These are phyloP conservation scores for Dryadomyces sulphureus DNA, from an alignment of 2,329 filamentous ascomycete genomes.

Conservation along the genomic window DNA sequence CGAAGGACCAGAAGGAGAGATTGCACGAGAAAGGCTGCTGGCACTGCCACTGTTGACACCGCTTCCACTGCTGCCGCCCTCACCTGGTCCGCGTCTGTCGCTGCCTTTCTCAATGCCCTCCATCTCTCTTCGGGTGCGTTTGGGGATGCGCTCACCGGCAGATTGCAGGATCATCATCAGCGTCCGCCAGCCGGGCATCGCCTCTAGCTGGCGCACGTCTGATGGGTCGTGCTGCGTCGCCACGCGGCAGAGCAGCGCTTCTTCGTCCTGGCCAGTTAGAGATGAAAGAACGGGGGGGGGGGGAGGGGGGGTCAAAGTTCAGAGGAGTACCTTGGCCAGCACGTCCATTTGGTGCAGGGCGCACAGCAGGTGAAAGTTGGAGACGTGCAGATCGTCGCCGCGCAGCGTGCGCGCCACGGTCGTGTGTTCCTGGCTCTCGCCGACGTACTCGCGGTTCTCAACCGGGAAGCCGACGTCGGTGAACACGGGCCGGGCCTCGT, in stretches of 20 bases:
- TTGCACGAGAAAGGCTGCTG: neutral
- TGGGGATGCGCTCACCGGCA: slow-evolving; percentile 91
- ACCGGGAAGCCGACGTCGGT: slow-evolving; percentile 65
- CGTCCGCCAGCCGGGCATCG: slow-evolving; percentile 86
- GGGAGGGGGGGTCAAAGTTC: neutral
- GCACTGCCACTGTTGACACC: neutral
- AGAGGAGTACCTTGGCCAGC: slow-evolving; percentile 55
- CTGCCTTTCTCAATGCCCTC: slow-evolving; percentile 6
- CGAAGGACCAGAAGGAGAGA: neutral
- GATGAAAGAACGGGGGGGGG: neutral
- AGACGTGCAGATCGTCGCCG: slow-evolving; percentile 51
- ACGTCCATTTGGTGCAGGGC: slow-evolving; percentile 72
- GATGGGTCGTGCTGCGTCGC: slow-evolving; percentile 68
- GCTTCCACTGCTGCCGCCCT: neutral
- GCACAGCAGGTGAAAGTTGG: slow-evolving; percentile 88
- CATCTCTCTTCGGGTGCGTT: slow-evolving; percentile 37
- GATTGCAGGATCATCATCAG: slow-evolving; percentile 85
- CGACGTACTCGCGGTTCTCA: slow-evolving; percentile 79
- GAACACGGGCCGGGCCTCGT: slow-evolving; percentile 63
- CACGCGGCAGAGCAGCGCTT: slow-evolving; percentile 69
- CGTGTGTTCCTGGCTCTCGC: slow-evolving; percentile 68
- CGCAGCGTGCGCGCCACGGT: slow-evolving; percentile 55
- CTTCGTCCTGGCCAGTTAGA: slow-evolving; percentile 58
- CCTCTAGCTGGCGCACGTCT: slow-evolving; percentile 69
- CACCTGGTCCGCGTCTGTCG: neutral